Conservation (phyloP, 805 yeast species). For the Candida nitratophila region DNA sequence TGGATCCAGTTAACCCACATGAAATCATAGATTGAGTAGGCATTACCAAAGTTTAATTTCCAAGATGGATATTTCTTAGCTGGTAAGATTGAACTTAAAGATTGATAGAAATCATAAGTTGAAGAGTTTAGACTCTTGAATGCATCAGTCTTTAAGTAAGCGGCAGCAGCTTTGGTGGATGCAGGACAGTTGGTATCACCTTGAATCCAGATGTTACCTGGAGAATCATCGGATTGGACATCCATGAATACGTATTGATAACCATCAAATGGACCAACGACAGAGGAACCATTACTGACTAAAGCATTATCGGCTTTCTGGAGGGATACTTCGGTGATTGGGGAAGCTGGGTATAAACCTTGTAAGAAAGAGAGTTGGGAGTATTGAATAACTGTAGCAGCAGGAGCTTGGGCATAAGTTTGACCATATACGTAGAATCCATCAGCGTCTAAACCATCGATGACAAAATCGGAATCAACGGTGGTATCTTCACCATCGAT, state of each 20-base stretch:
- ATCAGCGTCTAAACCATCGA: slow-evolving; percentile 25
- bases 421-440: slow-evolving; percentile 31
- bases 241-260: slow-evolving; percentile 39
- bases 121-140: slow-evolving; percentile 28
- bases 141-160: slow-evolving; percentile 21
- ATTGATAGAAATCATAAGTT: slow-evolving; percentile 31
- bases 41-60: slow-evolving; percentile 30
- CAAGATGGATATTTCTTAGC: slow-evolving; percentile 18
- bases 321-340: no score
- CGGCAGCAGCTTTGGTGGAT: slow-evolving; percentile 25
- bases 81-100: slow-evolving; percentile 23
- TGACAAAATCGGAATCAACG: slow-evolving; percentile 22
- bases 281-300: slow-evolving; percentile 35
- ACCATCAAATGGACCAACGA: slow-evolving; percentile 33
- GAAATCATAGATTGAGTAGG: slow-evolving; percentile 34
- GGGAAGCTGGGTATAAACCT: slow-evolving; percentile 40
- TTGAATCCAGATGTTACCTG: slow-evolving; percentile 32
- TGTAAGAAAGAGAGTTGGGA: slow-evolving; percentile 38
- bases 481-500: slow-evolving; percentile 16
- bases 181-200: slow-evolving; percentile 38
- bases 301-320: no score
- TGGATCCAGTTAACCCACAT: slow-evolving; percentile 35
- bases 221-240: slow-evolving; percentile 27
- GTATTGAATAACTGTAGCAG: slow-evolving; percentile 30
- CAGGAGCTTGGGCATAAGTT: slow-evolving; percentile 30